Conservation (phyloP, 768 basidiomycete species). For the Pholiota conissans region DNA sequence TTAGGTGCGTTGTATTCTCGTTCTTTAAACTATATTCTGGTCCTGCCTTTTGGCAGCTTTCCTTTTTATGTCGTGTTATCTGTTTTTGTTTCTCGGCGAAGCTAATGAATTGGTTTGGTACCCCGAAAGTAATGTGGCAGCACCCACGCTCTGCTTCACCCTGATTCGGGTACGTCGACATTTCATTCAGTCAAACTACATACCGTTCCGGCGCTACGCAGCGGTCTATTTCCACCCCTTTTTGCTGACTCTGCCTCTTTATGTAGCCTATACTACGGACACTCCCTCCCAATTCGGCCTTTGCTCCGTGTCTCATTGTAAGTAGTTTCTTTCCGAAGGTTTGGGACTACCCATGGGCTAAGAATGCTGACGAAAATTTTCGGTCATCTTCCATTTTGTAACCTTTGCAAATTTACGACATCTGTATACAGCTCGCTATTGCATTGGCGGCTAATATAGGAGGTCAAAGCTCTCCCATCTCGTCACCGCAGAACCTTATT, state of each 20-base stretch:
- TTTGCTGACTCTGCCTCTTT: slow-evolving; percentile 7
- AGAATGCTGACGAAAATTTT: not conserved
- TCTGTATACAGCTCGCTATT: slow-evolving; percentile 73
- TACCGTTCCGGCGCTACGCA: not conserved
- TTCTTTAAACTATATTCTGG: not conserved
- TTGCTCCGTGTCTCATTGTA: slow-evolving; percentile 90
- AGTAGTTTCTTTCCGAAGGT: slow-evolving; percentile 29
- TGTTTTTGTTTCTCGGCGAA: not conserved
- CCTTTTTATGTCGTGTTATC: slow-evolving; percentile 7
- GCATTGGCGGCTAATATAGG: slow-evolving; percentile 98
- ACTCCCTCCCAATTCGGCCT: slow-evolving; percentile 81
- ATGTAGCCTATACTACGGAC: slow-evolving; percentile 89
- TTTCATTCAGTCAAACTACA: not conserved
- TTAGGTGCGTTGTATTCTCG: slow-evolving; percentile 56
- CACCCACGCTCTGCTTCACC: slow-evolving; percentile 95
- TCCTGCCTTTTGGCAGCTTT: not conserved
- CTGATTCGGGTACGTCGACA: slow-evolving; percentile 79
- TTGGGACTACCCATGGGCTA: not conserved
- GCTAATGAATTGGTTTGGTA: slow-evolving; percentile 5
- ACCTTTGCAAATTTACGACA: not conserved
- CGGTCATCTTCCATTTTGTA: slow-evolving; percentile 1
- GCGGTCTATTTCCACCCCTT: slow-evolving; percentile 2
- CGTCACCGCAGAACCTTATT: slow-evolving; percentile 97
- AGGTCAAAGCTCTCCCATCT: slow-evolving; percentile 95
- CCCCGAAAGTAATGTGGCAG: slow-evolving; percentile 83